Conservation (phyloP, 2,329 filamentous ascomycete genomes). For the Emericellopsis cladophorae region DNA sequence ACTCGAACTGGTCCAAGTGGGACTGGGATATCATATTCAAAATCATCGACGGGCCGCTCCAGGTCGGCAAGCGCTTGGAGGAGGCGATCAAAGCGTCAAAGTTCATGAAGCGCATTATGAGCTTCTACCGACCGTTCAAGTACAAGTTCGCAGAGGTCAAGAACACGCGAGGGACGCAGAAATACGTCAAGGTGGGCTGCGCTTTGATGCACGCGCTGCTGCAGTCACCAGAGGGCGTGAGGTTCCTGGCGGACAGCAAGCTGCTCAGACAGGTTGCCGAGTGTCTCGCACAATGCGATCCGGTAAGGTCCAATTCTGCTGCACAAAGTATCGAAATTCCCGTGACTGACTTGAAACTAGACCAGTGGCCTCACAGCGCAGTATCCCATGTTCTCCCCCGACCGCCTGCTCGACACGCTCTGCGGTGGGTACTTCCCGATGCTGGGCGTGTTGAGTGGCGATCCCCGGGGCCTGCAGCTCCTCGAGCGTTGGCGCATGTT, state of each 20-base stretch:
- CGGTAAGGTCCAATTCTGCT: slow-evolving; percentile 31
- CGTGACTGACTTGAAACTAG: slow-evolving; percentile 16
- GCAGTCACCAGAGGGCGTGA: slow-evolving; percentile 72
- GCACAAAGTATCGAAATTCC: neutral
- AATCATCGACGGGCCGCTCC: slow-evolving; percentile 84
- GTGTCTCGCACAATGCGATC: slow-evolving; percentile 89
- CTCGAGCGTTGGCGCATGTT: slow-evolving; percentile 96
- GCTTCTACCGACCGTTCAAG: slow-evolving; percentile 95
- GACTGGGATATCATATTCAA: slow-evolving; percentile 89
- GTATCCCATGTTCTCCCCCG: slow-evolving; percentile 77
- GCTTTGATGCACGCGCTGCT: slow-evolving; percentile 76
- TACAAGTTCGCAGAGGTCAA: slow-evolving; percentile 84
- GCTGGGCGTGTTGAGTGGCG: slow-evolving; percentile 74
- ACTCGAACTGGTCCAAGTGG: slow-evolving; percentile 89
- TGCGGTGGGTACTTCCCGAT: slow-evolving; percentile 91
- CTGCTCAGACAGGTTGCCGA: slow-evolving; percentile 87
- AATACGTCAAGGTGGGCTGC: slow-evolving; percentile 84
- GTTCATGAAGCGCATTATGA: slow-evolving; percentile 87
- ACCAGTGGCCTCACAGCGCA: slow-evolving; percentile 66
- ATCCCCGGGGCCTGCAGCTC: slow-evolving; percentile 72
- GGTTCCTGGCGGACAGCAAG: slow-evolving; percentile 84
- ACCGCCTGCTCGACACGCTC: slow-evolving; percentile 74
- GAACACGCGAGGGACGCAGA: slow-evolving; percentile 85
- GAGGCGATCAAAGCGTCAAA: slow-evolving; percentile 92
- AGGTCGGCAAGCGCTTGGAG: slow-evolving; percentile 81